Base-by-base conservation (phyloP, 2,329 filamentous ascomycete species). In the Cercospora zeae-maydis region DNA sequence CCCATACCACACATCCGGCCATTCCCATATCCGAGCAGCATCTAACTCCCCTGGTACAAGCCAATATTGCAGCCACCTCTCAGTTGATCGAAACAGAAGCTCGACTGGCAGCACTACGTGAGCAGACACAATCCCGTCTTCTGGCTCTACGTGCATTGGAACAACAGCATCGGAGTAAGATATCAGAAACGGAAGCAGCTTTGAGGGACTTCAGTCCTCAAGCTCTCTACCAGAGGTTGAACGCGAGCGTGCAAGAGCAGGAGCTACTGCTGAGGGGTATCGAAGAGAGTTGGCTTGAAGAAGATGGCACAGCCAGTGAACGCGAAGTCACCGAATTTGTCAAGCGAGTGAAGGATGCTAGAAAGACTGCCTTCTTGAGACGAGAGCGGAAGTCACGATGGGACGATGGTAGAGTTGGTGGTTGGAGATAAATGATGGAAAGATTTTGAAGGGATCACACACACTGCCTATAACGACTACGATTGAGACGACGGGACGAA, bases 351-450 rank as follows among this genome's bases (percentile, higher is more conserved):
- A 83, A 92, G 69, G 92, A 93, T 70, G 90, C 90, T 9, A 90
- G 88, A 74, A 89, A 90, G 70, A 79, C 89, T 62, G 88, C 88
- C 65, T 96, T 95, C 73, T 80, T 93, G 59, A 83, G 95, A 62
- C 87, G 88, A 73, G 95, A 98, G 80, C 85, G 91, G 68, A 96
- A 93, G 77, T 90, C 92, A 72, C 84, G 95, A 70, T 98, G 95
- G 95, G 95, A 98, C 75, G 93, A 98, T 78, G 92, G 93, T 24
- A 83, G 93, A 69, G 93, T 98, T 34, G 93, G 93, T 10, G 95
- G 95, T 0, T 98, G 95, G 95, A 85, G 93, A 72, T 93, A 80
- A 86, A 52, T 10, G 27, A 13, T 19, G 27, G 39, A 16, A 21
- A n/a, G 30, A 11, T 3, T 21, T 19, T 30, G 0, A 31, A n/a